Percentiles rank a stretch among this genome's conserved stretches.
phyloP scores from a whole-genome alignment of 1,284 basidiomycete species.

The Sanghuangporus baumii region DNA sequence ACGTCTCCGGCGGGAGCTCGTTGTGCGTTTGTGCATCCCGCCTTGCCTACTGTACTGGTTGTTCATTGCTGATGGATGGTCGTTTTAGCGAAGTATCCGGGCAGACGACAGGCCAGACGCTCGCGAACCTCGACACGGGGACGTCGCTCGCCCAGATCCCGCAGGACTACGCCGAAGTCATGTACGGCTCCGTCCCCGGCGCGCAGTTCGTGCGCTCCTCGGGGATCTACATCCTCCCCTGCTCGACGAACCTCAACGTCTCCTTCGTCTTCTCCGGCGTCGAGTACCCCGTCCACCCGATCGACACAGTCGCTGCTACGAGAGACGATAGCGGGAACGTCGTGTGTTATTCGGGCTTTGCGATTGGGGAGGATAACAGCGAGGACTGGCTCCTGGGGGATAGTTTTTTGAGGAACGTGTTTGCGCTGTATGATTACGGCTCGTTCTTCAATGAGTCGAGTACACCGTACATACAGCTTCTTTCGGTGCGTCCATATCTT shows the following conservation, averaged over 20 bases:
- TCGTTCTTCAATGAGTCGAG: conserved; percentile 2
- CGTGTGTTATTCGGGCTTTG: conserved; percentile 15
- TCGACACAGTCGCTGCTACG: conserved; percentile 17
- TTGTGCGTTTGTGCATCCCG: conserved; percentile 9
- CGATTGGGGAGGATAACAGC: not conserved
- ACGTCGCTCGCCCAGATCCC: conserved; percentile 17
- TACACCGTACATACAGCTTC: conserved; percentile 15
- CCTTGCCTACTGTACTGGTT: not conserved
- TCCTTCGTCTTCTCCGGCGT: conserved; percentile 17
- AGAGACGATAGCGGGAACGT: conserved; percentile 5
- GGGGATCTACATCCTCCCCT: conserved; percentile 18
- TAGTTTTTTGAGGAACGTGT: conserved; percentile 18
- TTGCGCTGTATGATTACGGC: conserved; percentile 16
- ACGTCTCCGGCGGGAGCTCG: conserved; percentile 6
- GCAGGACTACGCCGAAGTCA: conserved; percentile 13
- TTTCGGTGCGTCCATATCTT: conserved; percentile 10
- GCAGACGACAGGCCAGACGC: conserved; percentile 11
- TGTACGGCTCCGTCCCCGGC: conserved; percentile 18
- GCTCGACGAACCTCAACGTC: conserved; percentile 13
- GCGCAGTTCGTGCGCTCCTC: conserved; percentile 9
- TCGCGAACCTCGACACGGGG: conserved; percentile 19
- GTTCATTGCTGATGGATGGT: not conserved
- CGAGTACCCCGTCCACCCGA: conserved; percentile 18
- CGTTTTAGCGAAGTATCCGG: conserved; percentile 1
- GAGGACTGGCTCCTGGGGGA: conserved; percentile 19